Evolutionary conservation across 2,329 filamentous ascomycete genomes (phyloP).

Genomic region (Amesomyces nigricolor): DNA sequence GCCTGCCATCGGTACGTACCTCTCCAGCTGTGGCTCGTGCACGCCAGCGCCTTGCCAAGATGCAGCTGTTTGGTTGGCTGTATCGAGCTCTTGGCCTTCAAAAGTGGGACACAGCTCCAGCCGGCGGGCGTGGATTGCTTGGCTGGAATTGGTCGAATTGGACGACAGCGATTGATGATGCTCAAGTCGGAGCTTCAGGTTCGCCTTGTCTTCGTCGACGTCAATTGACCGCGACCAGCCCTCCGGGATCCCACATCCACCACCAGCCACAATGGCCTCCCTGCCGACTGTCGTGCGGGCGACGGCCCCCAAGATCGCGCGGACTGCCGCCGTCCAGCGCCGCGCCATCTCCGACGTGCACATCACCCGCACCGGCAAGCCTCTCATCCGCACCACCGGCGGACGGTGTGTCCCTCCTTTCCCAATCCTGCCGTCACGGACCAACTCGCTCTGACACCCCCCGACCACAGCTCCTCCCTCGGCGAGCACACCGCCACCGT

Average conservation of each 20-base stretch:
- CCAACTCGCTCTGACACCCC: conserved; percentile 8
- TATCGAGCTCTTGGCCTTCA: background rate
- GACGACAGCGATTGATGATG: conserved; percentile 14
- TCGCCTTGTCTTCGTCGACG: conserved; percentile 13
- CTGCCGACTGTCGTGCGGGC: conserved; percentile 53
- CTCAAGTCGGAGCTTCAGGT: conserved; percentile 10
- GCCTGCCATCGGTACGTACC: conserved; percentile 27
- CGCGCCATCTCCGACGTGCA: conserved; percentile 71
- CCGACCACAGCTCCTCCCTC: conserved; percentile 23
- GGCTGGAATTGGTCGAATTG: conserved; percentile 14
- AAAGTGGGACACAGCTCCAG: conserved; percentile 24
- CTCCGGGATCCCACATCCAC: conserved; percentile 28
- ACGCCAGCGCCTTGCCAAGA: conserved; percentile 3
- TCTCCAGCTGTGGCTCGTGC: conserved; percentile 13
- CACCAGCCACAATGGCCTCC: conserved; percentile 47
- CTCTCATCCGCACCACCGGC: conserved; percentile 80
- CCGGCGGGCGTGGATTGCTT: conserved; percentile 15
- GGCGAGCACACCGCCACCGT: conserved; percentile 84
- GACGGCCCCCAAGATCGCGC: conserved; percentile 40
- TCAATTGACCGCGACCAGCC: conserved; percentile 29
- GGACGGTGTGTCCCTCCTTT: conserved; percentile 68
- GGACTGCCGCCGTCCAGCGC: conserved; percentile 42
- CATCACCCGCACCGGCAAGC: conserved; percentile 94
- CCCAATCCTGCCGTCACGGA: conserved; percentile 22
- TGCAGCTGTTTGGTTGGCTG: conserved; percentile 19